Conservation (phyloP, 768 basidiomycete genomes). For the Exsudoporus frostii region DNA sequence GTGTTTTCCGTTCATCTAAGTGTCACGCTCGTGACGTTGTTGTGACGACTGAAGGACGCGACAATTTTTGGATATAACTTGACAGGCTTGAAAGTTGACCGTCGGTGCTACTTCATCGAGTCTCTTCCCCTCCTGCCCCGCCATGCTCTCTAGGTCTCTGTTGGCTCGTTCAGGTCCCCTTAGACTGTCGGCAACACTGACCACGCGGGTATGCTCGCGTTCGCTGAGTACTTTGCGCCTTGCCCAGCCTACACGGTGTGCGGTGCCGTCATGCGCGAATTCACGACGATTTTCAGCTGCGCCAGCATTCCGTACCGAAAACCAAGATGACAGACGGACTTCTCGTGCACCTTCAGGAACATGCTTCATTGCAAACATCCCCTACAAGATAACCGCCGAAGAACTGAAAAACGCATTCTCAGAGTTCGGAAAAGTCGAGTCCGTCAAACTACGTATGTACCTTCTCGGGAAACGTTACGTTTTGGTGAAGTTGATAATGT, state of each 20-base stretch:
- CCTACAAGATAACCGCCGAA: conserved; percentile 41
- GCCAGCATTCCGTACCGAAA: conserved; percentile 5
- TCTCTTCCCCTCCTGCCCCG: background rate
- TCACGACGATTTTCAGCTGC: conserved; percentile 21
- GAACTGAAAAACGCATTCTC: conserved; percentile 42
- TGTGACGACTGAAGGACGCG: conserved; percentile 17
- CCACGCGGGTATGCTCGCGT: conserved; percentile 11
- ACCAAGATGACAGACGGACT: background rate
- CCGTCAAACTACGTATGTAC: conserved; percentile 42
- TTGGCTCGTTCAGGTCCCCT: conserved; percentile 15
- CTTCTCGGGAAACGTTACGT: background rate
- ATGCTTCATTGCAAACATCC: conserved; percentile 53
- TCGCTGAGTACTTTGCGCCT: conserved; percentile 12
- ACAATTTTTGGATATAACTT: conserved; percentile 16
- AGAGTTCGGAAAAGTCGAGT: conserved; percentile 40
- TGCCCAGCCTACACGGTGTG: background rate
- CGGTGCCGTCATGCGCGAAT: background rate
- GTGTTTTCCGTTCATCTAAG: background rate
- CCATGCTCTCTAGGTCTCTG: conserved; percentile 25
- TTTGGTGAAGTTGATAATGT: background rate
- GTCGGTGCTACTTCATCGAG: background rate
- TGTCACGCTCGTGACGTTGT: conserved; percentile 19
- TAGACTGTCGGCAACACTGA: conserved; percentile 5
- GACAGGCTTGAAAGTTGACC: background rate
- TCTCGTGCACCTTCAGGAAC: conserved; percentile 31